These are phyloP conservation scores for Neocucurbitaria cava DNA, from an alignment of 2,329 filamentous ascomycete genomes.

Conservation along the genomic window DNA sequence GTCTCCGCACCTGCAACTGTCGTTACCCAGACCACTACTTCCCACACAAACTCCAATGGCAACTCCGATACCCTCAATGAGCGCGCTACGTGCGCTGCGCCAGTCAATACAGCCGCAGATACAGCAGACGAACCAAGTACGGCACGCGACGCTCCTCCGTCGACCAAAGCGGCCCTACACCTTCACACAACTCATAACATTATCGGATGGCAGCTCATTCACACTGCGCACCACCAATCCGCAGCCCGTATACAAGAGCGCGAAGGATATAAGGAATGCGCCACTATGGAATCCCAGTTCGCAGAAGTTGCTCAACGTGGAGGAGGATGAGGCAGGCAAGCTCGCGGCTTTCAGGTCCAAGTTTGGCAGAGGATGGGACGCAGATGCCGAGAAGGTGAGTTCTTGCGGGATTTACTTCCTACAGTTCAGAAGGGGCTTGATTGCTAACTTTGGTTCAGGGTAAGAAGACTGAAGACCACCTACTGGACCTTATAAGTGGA, in stretches of 20 bases:
- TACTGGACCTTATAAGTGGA: conserved; percentile 43
- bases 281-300: conserved; percentile 89
- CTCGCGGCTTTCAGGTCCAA: conserved; percentile 83
- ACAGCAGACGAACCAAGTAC: conserved; percentile 61
- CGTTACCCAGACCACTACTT: background rate
- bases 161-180: conserved; percentile 93
- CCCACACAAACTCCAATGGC: conserved; percentile 34
- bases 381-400: conserved; percentile 18
- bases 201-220: conserved; percentile 89
- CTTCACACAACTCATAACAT: conserved; percentile 94
- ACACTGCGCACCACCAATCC: conserved; percentile 80
- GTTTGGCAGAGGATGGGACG: conserved; percentile 86
- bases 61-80: conserved; percentile 39
- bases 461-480: conserved; percentile 31
- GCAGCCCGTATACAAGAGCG: conserved; percentile 64
- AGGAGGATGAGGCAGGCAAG: conserved; percentile 93
- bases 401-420: too few relatives aligned
- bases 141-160: conserved; percentile 82
- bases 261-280: conserved; percentile 89
- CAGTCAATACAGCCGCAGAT: conserved; percentile 29
- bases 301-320: conserved; percentile 81
- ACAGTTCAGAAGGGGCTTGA: too few relatives aligned
- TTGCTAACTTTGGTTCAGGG: conserved; percentile 15
- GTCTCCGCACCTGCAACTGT: conserved; percentile 29
- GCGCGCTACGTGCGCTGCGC: conserved; percentile 42